Conservation (phyloP, 257 asterid species). For the Rhazya stricta region DNA sequence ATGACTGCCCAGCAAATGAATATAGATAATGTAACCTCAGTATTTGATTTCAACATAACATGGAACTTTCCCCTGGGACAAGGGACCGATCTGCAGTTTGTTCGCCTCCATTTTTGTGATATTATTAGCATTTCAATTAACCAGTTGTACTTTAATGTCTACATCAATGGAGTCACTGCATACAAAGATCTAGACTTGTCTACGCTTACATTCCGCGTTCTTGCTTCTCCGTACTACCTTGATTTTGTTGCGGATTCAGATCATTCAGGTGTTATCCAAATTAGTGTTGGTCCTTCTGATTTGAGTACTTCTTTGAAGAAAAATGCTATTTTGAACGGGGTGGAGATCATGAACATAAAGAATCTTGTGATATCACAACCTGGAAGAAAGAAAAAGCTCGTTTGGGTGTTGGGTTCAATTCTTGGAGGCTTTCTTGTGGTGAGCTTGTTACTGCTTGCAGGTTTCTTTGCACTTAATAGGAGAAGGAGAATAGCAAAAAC, state of each 20-base stretch:
- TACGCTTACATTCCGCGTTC: slow-evolving; percentile 42
- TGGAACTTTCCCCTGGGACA: slow-evolving; percentile 61
- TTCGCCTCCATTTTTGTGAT: slow-evolving; percentile 73
- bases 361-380: slow-evolving; percentile 24
- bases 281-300: slow-evolving; percentile 71
- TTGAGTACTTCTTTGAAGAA: slow-evolving; percentile 49
- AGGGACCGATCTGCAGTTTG: slow-evolving; percentile 31
- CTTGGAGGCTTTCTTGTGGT: slow-evolving; percentile 39
- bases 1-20: slow-evolving; percentile 81
- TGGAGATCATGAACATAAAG: slow-evolving; percentile 68
- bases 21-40: slow-evolving; percentile 32
- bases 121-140: slow-evolving; percentile 53
- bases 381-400: slow-evolving; percentile 22
- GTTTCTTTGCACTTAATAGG: slow-evolving; percentile 26
- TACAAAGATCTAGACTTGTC: slow-evolving; percentile 68
- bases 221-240: slow-evolving; percentile 61
- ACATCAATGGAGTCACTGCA: slow-evolving; percentile 51
- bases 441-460: slow-evolving; percentile 22
- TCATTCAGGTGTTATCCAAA: slow-evolving; percentile 30
- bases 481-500: slow-evolving; percentile 32
- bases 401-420: slow-evolving; percentile 40
- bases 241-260: slow-evolving; percentile 51
- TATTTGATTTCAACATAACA: slow-evolving; percentile 48
- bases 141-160: slow-evolving; percentile 57
- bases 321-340: slow-evolving; percentile 75